Evolutionary conservation across 208 protist species (phyloP), one percentile per base, ranked within the genome.

Genomic region (Leishmania tropica): DNA sequence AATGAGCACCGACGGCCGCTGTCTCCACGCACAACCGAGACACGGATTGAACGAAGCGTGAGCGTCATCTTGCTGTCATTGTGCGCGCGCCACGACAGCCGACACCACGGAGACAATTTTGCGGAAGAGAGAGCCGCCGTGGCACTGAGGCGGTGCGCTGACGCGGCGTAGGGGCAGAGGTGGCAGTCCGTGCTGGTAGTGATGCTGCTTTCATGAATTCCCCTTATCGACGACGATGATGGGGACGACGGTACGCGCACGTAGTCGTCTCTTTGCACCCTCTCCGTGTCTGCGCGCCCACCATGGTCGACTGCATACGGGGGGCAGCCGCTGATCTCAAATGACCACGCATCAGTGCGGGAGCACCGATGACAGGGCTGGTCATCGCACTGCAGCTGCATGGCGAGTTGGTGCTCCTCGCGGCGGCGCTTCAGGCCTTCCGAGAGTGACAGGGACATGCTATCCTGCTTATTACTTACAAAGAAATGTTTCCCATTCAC

Each of bases 11-110:
- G 82, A 42, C 82, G 82, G 31, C 82, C 73, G 19, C 56, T 81
- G 78, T 85, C 82, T 58, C 82, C 82, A n/a, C 85, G 82, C 42
- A 89, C 78, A 31, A 86, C 79, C 11, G 65, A 76, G 51, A 89
- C 45, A 40, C 73, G 64, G 5, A 86, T 35, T 10, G 81, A 45
- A 8, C 85, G 82, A 13, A 85, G 83, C 3, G 65, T 84, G 64
- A 87, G 75, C 68, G 68, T 75, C 28, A 91, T 54, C 31, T 53
- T 19, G 17, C 24, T 53, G 35, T 68, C 53, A 67, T 83, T 81
- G 62, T 84, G 21, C 3, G 64, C 2, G 4, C 68, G 53, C 24
- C 45, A n/a, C 6, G 60, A 7, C 7, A 64, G 47, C 17, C 0
- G 21, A 24, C 47, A 21, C 28, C 35, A n/a, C 24, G 81, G 0